Percentiles rank a stretch among this genome's conserved stretches.
Conservation (phyloP, 1,139 yeast species). For the Candida sanyaensis region DNA sequence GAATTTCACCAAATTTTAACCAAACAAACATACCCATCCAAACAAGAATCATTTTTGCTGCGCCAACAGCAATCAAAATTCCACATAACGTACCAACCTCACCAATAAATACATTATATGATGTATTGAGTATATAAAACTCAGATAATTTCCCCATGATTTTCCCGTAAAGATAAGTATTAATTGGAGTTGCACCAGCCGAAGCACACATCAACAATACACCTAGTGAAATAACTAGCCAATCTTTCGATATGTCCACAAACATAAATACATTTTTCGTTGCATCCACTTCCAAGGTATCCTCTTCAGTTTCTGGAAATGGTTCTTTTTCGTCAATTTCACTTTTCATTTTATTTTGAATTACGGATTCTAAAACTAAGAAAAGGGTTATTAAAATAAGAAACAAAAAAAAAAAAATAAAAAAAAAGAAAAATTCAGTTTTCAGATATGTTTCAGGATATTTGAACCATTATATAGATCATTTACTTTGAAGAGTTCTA, state of each 20-base stretch:
- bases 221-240: slow-evolving; percentile 23
- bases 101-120: slow-evolving; percentile 34
- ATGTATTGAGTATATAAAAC: slow-evolving; percentile 28
- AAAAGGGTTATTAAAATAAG: too few relatives aligned
- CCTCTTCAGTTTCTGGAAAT: slow-evolving; percentile 1
- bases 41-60: slow-evolving; percentile 47
- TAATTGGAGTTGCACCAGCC: slow-evolving; percentile 60
- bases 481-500: too few relatives aligned
- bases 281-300: slow-evolving; percentile 7
- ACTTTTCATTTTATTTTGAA: background rate
- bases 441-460: slow-evolving; percentile 1
- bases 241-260: slow-evolving; percentile 22
- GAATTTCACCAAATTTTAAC: slow-evolving; percentile 74
- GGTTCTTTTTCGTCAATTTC: background rate
- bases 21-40: slow-evolving; percentile 63
- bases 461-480: background rate
- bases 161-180: slow-evolving; percentile 66
- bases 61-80: slow-evolving; percentile 59
- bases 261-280: slow-evolving; percentile 30
- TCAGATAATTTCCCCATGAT: slow-evolving; percentile 55
- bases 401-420: background rate
- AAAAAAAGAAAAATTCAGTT: background rate
- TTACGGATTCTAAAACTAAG: too few relatives aligned
- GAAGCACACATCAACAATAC: slow-evolving; percentile 30
- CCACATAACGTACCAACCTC: slow-evolving; percentile 52